Percentiles rank a stretch among this genome's conserved stretches.
phyloP scores from a whole-genome alignment of 2,329 filamentous ascomycete genomes.

The Calonectria montana region DNA sequence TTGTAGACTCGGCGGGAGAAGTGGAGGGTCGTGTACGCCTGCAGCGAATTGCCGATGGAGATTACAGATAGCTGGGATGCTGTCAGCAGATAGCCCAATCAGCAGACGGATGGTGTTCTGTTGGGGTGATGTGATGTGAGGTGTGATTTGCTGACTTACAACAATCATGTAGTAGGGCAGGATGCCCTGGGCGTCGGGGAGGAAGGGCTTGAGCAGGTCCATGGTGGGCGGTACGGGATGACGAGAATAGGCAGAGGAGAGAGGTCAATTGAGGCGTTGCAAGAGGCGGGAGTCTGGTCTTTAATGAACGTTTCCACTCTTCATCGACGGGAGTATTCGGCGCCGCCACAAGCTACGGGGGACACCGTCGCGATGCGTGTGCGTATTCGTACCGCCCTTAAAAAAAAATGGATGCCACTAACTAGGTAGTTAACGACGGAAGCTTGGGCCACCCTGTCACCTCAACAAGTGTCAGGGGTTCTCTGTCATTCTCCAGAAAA shows the following conservation, averaged over 20 bases:
- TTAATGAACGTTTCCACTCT: background rate
- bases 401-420: background rate
- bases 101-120: background rate
- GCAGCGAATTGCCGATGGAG: conserved; percentile 85
- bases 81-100: conserved; percentile 21
- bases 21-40: conserved; percentile 82
- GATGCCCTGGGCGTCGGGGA: conserved; percentile 63
- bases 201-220: conserved; percentile 57
- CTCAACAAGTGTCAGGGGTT: conserved; percentile 43
- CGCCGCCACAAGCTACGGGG: conserved; percentile 4
- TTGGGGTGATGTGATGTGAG: conserved; percentile 8
- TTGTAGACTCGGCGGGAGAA: conserved; percentile 92
- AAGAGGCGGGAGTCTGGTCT: background rate
- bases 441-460: conserved; percentile 41
- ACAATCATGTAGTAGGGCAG: conserved; percentile 70
- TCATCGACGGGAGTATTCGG: background rate
- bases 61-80: conserved; percentile 78
- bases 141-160: conserved; percentile 58
- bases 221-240: conserved; percentile 44
- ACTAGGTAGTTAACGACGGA: too few relatives aligned
- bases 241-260: background rate
- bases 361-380: conserved; percentile 11
- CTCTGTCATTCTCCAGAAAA: conserved; percentile 4
- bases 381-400: conserved; percentile 22
- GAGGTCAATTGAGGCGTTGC: conserved; percentile 16